Evolutionary conservation across 768 basidiomycete genomes (phyloP).

Genomic region (Suillus plorans): DNA sequence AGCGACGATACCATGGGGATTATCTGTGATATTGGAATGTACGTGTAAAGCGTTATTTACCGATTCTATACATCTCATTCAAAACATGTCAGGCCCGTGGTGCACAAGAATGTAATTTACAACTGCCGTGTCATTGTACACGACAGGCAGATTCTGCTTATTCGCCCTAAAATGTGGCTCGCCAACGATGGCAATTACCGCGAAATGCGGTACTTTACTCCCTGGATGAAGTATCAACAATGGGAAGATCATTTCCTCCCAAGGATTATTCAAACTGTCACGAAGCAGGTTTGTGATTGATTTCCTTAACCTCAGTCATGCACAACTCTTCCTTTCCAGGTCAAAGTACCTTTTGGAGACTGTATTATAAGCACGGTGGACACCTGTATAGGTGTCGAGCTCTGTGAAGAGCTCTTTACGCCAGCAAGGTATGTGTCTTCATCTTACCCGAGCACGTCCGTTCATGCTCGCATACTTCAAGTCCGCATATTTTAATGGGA

Average conservation of each 20-base stretch:
- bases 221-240: constrained; percentile 88
- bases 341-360: constrained; percentile 93
- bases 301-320: neutral
- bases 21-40: constrained; percentile 97
- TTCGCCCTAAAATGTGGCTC: constrained; percentile 99
- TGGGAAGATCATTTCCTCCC: constrained; percentile 93
- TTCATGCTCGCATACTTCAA: constrained; percentile 28
- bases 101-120: constrained; percentile 98
- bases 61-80: neutral
- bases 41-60: constrained; percentile 23
- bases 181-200: constrained; percentile 99
- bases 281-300: constrained; percentile 68
- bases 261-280: constrained; percentile 82
- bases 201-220: constrained; percentile 85
- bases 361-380: constrained; percentile 91
- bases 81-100: constrained; percentile 70
- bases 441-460: neutral
- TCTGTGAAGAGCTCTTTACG: constrained; percentile 98
- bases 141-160: constrained; percentile 84
- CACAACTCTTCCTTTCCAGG: constrained; percentile 38
- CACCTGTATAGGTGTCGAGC: constrained; percentile 94
- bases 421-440: constrained; percentile 70
- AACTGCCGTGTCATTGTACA: constrained; percentile 93
- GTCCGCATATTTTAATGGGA: constrained; percentile 97
- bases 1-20: constrained; percentile 82